Conservation (phyloP, 2,329 filamentous ascomycete genomes). For the Cladosporium sp. region DNA sequence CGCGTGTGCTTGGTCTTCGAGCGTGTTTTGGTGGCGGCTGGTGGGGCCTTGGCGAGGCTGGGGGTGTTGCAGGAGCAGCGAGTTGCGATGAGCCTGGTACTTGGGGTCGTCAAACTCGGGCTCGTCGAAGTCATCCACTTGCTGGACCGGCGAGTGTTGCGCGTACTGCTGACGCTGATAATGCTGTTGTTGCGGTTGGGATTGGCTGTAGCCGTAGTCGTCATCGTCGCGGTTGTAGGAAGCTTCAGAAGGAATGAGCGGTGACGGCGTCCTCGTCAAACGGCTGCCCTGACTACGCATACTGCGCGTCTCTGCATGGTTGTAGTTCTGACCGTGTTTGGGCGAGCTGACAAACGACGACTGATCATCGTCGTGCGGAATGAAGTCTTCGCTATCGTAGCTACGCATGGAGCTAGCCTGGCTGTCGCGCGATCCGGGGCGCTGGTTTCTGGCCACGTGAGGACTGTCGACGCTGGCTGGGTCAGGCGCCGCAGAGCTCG, state of each 20-base stretch:
- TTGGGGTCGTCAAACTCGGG: slow-evolving; percentile 59
- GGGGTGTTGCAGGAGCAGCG: slow-evolving; percentile 73
- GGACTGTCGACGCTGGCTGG: slow-evolving; percentile 27
- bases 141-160: slow-evolving; percentile 22
- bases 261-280: slow-evolving; percentile 44
- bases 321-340: slow-evolving; percentile 2
- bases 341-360: slow-evolving; percentile 35
- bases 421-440: slow-evolving; percentile 63
- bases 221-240: slow-evolving; percentile 22
- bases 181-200: slow-evolving; percentile 17
- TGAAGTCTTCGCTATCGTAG: slow-evolving; percentile 46
- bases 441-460: slow-evolving; percentile 18
- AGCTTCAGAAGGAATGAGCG: slow-evolving; percentile 53
- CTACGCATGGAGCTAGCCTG: slow-evolving; percentile 57
- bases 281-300: slow-evolving; percentile 34
- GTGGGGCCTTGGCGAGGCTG: slow-evolving; percentile 72
- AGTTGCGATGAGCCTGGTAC: slow-evolving; percentile 78
- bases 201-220: slow-evolving; percentile 4
- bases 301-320: slow-evolving; percentile 25
- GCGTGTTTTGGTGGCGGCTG: slow-evolving; percentile 66
- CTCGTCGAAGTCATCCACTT: slow-evolving; percentile 21
- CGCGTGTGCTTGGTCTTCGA: slow-evolving; percentile 69
- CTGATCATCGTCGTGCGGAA: slow-evolving; percentile 54
- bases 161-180: slow-evolving; percentile 8
- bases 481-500: slow-evolving; percentile 68